phyloP scores from a whole-genome alignment of 176 grass and related monocot species.

The Cymbopogon citratus region DNA sequence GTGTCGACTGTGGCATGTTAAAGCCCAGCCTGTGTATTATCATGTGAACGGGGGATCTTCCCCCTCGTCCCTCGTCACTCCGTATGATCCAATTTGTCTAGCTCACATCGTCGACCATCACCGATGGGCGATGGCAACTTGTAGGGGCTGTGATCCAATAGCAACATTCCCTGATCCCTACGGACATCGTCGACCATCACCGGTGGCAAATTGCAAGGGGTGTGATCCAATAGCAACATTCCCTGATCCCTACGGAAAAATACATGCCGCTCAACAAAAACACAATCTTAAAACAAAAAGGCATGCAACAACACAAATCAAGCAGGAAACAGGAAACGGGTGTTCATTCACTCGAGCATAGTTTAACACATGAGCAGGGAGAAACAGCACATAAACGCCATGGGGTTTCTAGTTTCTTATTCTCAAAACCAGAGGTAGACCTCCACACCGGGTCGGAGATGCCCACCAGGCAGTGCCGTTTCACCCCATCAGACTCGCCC shows the following conservation, averaged over 20 bases:
- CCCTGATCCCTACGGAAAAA: not conserved
- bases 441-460: not conserved
- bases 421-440: not conserved
- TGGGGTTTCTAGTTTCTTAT: conserved; percentile 1
- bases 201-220: too few species aligned
- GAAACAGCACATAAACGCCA: not conserved
- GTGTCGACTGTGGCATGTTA: too few species aligned
- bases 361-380: not conserved
- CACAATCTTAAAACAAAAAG: not conserved
- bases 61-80: too few species aligned
- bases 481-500: not conserved
- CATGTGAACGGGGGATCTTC: too few species aligned
- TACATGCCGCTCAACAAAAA: not conserved
- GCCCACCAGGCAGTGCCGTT: not conserved
- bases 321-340: not conserved
- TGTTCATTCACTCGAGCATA: not conserved
- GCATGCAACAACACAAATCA: not conserved
- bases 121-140: too few species aligned
- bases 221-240: not conserved
- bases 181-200: too few species aligned
- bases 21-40: too few species aligned
- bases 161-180: too few species aligned
- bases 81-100: too few species aligned
- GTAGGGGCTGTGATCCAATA: too few species aligned
- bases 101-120: too few species aligned